phyloP scores from a whole-genome alignment of 805 yeast species.

The Schwanniomyces polymorphus region DNA sequence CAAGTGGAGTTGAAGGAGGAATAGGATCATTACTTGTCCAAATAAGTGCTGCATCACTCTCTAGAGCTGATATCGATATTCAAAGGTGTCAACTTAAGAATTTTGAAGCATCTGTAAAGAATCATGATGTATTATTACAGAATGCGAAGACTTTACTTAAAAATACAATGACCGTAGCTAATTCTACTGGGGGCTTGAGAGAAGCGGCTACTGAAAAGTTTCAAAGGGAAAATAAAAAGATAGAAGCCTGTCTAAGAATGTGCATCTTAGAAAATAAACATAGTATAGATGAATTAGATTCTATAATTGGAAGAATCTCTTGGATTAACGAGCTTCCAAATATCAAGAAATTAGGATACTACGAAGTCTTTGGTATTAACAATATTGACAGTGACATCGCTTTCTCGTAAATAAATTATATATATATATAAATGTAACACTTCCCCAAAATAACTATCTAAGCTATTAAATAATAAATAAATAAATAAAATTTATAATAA shows the following conservation, averaged over 20 bases:
- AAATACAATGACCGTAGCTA: conserved; percentile 46
- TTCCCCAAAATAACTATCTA: neutral
- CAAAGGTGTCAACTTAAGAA: conserved; percentile 42
- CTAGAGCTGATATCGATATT: conserved; percentile 52
- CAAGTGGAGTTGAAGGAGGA: conserved; percentile 19
- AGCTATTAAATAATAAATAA: neutral
- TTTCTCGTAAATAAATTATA: conserved; percentile 1
- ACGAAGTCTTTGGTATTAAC: conserved; percentile 16
- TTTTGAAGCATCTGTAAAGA: conserved; percentile 27
- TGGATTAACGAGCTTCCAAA: conserved; percentile 31
- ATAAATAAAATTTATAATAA: neutral
- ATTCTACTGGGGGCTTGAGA: conserved; percentile 50
- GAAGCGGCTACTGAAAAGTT: conserved; percentile 47
- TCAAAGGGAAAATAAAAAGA: conserved; percentile 38
- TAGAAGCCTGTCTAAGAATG: conserved; percentile 47
- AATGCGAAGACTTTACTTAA: conserved; percentile 46
- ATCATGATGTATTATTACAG: conserved; percentile 26
- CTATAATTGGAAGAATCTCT: conserved; percentile 25
- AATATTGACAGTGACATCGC: conserved; percentile 3
- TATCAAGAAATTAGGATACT: conserved; percentile 26
- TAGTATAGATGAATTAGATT: conserved; percentile 24
- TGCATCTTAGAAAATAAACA: conserved; percentile 45
- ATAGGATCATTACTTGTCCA: conserved; percentile 34
- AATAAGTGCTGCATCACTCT: conserved; percentile 44
- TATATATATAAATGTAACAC: neutral